Evolutionary conservation across 1,284 basidiomycete species (phyloP).

Genomic region (Trichosporon sp.): DNA sequence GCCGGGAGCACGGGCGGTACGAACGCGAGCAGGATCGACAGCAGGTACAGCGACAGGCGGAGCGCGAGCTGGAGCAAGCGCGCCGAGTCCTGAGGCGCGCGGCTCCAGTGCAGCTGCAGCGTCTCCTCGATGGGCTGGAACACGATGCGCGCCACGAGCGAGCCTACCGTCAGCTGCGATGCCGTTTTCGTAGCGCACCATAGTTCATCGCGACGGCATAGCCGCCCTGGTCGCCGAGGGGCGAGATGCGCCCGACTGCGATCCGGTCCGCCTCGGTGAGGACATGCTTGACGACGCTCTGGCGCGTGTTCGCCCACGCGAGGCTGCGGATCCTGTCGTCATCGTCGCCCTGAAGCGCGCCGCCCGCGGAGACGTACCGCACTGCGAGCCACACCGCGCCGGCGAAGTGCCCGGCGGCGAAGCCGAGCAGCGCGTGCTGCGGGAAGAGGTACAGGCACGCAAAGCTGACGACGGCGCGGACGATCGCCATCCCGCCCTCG

Average conservation of each 20-base stretch:
- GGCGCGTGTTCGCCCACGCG: conserved; percentile 60
- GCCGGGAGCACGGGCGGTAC: conserved; percentile 68
- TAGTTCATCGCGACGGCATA: conserved; percentile 94
- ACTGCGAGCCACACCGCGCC: conserved; percentile 57
- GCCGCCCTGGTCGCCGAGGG: conserved; percentile 80
- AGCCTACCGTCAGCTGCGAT: conserved; percentile 57
- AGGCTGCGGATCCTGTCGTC: conserved; percentile 23
- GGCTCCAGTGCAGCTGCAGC: conserved; percentile 78
- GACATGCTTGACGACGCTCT: conserved; percentile 76
- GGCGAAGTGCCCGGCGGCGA: conserved; percentile 71
- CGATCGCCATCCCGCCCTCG: conserved; percentile 74
- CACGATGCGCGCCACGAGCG: conserved; percentile 78
- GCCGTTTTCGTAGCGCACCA: conserved; percentile 54
- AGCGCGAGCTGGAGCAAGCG: conserved; percentile 59
- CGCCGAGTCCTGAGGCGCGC: conserved; percentile 37
- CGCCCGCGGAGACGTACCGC: conserved; percentile 41
- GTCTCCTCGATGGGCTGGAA: conserved; percentile 93
- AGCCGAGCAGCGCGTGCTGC: conserved; percentile 64
- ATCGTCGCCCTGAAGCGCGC: neutral
- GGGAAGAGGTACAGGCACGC: conserved; percentile 53
- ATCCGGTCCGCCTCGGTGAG: conserved; percentile 95
- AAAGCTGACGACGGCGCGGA: conserved; percentile 68
- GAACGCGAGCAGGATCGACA: conserved; percentile 68
- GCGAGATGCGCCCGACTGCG: conserved; percentile 73
- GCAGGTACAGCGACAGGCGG: conserved; percentile 64